Percentiles rank a stretch among this genome's conserved stretches.
phyloP scores from a whole-genome alignment of 2,329 filamentous ascomycete genomes.

The Fusarium begoniae region DNA sequence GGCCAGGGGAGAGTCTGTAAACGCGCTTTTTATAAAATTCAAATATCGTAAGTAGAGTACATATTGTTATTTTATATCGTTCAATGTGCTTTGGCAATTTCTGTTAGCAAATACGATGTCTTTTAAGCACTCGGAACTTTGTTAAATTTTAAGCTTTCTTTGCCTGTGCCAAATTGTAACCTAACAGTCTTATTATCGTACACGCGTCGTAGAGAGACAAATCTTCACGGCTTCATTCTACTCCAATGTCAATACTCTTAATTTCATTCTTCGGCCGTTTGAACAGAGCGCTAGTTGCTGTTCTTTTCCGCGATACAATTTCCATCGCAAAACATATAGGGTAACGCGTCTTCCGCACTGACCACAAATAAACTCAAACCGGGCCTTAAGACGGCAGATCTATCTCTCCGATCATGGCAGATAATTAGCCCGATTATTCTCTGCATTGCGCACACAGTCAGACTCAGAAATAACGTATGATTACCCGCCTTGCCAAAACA shows the following conservation, averaged over 20 bases:
- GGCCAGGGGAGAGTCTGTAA: too few relatives aligned
- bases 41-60: too few relatives aligned
- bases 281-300: rapidly evolving
- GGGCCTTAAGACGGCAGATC: background rate
- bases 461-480: background rate
- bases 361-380: background rate
- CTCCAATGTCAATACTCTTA: rapidly evolving
- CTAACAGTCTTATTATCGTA: rapidly evolving
- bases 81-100: too few relatives aligned
- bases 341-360: background rate
- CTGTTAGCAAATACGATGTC: too few relatives aligned
- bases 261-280: rapidly evolving
- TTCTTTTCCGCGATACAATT: background rate
- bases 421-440: background rate
- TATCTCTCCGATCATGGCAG: background rate
- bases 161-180: rapidly evolving
- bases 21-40: too few relatives aligned
- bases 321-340: background rate
- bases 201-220: rapidly evolving
- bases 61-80: too few relatives aligned
- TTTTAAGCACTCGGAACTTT: too few relatives aligned
- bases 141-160: too few relatives aligned
- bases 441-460: background rate
- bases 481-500: background rate
- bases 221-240: rapidly evolving